Conservation (phyloP, 495 filamentous ascomycete species). For the Pseudevernia furfuracea region DNA sequence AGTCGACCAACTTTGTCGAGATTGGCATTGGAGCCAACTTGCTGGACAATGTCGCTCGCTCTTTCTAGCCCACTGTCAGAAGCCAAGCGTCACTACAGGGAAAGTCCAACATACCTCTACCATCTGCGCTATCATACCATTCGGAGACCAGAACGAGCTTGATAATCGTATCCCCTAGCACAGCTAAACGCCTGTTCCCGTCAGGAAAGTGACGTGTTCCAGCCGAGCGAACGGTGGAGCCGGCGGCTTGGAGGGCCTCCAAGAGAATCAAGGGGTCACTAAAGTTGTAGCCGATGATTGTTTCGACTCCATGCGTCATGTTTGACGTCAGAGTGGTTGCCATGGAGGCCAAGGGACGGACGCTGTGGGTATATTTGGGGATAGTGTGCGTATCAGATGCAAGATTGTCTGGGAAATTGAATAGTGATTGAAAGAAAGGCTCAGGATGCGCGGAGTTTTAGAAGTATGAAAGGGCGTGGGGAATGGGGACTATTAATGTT, state of each 20-base stretch:
- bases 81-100: neutral
- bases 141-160: neutral
- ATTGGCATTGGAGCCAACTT: slow-evolving; percentile 3
- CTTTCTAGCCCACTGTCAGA: neutral
- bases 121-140: slow-evolving; percentile 7
- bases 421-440: too few relatives aligned
- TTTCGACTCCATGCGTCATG: slow-evolving; percentile 9
- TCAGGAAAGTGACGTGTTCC: slow-evolving; percentile 4
- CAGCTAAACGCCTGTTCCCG: slow-evolving; percentile 20
- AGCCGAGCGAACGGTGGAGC: neutral
- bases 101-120: slow-evolving; percentile 3
- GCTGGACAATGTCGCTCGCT: neutral
- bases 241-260: slow-evolving; percentile 21
- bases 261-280: slow-evolving; percentile 10
- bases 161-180: slow-evolving; percentile 17
- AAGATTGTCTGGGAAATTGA: too few relatives aligned
- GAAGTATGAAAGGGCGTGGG: too few relatives aligned
- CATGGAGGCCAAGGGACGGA: neutral
- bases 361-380: slow-evolving; percentile 1
- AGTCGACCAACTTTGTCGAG: neutral
- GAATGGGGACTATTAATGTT: too few relatives aligned
- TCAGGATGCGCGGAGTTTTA: too few relatives aligned
- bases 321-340: neutral
- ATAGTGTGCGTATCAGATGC: too few relatives aligned
- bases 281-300: slow-evolving; percentile 11